Conservation (phyloP, 2,329 filamentous ascomycete species). For the Ophiosphaerella korrae region DNA sequence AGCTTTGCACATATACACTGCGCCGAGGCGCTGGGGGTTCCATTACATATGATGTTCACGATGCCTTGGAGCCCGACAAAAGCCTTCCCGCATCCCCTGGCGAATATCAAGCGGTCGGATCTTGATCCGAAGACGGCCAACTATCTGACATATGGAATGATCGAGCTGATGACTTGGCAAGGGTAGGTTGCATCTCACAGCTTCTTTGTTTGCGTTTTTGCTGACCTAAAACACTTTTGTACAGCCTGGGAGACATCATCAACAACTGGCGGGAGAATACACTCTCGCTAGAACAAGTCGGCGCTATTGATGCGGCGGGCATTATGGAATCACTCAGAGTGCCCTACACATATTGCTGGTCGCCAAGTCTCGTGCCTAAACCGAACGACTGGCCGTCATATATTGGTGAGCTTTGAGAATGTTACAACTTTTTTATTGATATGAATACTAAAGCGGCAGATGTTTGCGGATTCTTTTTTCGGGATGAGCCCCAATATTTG, state of each 20-base stretch:
- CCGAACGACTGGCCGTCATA: conserved; percentile 18
- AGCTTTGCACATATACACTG: conserved; percentile 77
- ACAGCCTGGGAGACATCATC: conserved; percentile 51
- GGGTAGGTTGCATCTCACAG: conserved; percentile 23
- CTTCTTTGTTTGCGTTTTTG: too few relatives aligned
- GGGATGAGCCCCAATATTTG: conserved; percentile 43
- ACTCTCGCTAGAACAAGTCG: conserved; percentile 50
- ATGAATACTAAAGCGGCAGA: neutral
- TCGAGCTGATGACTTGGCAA: conserved; percentile 58
- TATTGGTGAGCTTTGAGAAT: conserved; percentile 4
- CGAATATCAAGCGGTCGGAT: conserved; percentile 48
- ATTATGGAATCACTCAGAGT: conserved; percentile 45
- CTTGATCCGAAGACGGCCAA: conserved; percentile 46
- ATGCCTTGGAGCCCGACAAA: conserved; percentile 58
- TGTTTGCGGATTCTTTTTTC: conserved; percentile 56
- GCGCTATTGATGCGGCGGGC: conserved; percentile 44
- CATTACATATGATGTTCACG: conserved; percentile 75
- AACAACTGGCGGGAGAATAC: conserved; percentile 48
- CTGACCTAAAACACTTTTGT: too few relatives aligned
- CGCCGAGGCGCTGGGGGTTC: conserved; percentile 73
- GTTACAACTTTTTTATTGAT: too few relatives aligned
- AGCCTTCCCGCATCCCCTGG: conserved; percentile 57
- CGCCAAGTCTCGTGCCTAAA: conserved; percentile 39
- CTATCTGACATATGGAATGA: conserved; percentile 52
- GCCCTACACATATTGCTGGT: conserved; percentile 56